Base-by-base conservation (phyloP, 805 yeast species). In the Priceomyces castillae region DNA sequence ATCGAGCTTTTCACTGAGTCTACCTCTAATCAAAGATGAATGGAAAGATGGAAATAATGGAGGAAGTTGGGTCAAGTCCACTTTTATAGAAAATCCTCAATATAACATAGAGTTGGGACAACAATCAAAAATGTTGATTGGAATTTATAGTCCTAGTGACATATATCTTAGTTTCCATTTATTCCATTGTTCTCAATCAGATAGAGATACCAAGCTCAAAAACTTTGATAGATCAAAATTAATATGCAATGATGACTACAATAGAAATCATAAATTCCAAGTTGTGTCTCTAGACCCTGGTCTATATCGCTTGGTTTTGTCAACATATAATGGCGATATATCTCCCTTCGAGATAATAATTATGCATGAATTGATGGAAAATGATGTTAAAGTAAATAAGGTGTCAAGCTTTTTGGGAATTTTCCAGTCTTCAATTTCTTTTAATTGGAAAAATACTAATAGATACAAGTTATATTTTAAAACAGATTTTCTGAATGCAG, bases 1-100 rank as follows among this genome's bases (percentile, higher is more conserved):
- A 7, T 51, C 51, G n/a, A 46, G 48, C 20, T 59, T 56, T 39
- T 40, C 57, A 3, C 39, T 52, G 18, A 37, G 45, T 1, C 42
- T 51, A 2, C 53, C 58, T 2, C 22, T 63, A 2, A 45, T 59
- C 2, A 41, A 55, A 1, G 82, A 71, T 15, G 53, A 54, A 19
- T 83, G 87, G 87, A 58, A 59, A 9, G 50, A 59, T 1, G 58
- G 56, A 2, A 59, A 57, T 12, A 58, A 73, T 36, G 87, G 86
- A 2, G 88, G 89, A 0, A 76, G 70, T 50, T 77, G 81, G 78
- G 46, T 73, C 0, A 45, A 64, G 18, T 63, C 73, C 5, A 58
- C 74, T 0, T 83, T 70, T 50, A 53, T 75, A 16, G 53, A 64
- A 7, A 83, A 83, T 48, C 88, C 88, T 0, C 86, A 81, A 48